Evolutionary conservation across 495 filamentous ascomycete genomes (phyloP).

Genomic region (Daldinia vernicosa): DNA sequence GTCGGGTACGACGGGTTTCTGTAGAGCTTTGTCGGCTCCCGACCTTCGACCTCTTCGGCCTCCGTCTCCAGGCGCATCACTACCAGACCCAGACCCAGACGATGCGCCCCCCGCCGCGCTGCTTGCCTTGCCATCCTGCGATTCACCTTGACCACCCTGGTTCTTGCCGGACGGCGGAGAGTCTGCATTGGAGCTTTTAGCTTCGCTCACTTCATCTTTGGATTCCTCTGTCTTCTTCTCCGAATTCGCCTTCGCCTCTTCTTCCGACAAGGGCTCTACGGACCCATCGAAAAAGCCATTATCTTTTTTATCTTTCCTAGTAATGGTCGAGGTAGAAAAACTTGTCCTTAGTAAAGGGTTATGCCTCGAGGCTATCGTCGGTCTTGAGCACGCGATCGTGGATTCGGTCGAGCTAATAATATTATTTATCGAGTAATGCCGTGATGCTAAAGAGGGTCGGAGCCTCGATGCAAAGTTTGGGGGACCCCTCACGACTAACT

Average conservation of each 20-base stretch:
- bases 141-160: slow-evolving; percentile 49
- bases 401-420: slow-evolving; percentile 23
- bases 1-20: slow-evolving; percentile 89
- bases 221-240: slow-evolving; percentile 57
- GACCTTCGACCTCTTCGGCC: slow-evolving; percentile 68
- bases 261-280: slow-evolving; percentile 54
- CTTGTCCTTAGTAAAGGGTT: slow-evolving; percentile 34
- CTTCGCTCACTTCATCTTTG: slow-evolving; percentile 47
- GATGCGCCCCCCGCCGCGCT: slow-evolving; percentile 51
- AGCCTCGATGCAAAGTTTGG: slow-evolving; percentile 35
- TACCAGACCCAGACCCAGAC: slow-evolving; percentile 54
- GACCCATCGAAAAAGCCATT: slow-evolving; percentile 53
- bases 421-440: slow-evolving; percentile 39
- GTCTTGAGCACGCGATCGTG: slow-evolving; percentile 28
- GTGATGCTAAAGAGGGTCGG: slow-evolving; percentile 17
- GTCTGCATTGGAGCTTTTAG: slow-evolving; percentile 53
- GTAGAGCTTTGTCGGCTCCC: slow-evolving; percentile 73
- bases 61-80: slow-evolving; percentile 58
- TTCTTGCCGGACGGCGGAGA: slow-evolving; percentile 42
- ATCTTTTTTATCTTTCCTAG: slow-evolving; percentile 55
- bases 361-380: slow-evolving; percentile 30
- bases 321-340: slow-evolving; percentile 52
- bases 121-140: slow-evolving; percentile 56
- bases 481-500: slow-evolving; percentile 51
- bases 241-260: slow-evolving; percentile 58